Evolutionary conservation across 2,329 filamentous ascomycete genomes (phyloP), one percentile per base, ranked within the genome.

Genomic region (Clonostachys rhizophaga): DNA sequence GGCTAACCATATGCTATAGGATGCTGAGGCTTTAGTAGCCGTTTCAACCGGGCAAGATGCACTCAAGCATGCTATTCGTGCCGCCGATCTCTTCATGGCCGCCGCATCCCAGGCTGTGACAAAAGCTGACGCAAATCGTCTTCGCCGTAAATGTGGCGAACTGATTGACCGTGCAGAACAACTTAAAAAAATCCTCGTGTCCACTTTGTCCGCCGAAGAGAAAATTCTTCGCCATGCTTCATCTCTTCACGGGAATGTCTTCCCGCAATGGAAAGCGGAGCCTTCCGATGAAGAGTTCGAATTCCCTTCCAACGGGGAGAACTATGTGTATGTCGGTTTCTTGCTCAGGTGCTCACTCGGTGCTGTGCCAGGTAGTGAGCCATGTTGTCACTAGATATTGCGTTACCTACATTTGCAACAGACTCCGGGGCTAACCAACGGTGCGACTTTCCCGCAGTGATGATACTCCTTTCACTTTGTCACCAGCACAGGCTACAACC

Each of bases 81-180:
- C 87, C 5, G 87, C 84, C 18, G 90, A 96, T 62, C 71, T 87
- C 44, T 91, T 94, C 55, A 89, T 96, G 83, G 80, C 81, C 58
- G 89, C 89, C 3, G 71, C 89, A 46, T 75, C 73, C 49, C 71
- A 87, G 49, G 78, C 84, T 6, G 65, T 72, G n/a, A 74, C 69
- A 45, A 68, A 79, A n/a, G 63, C 67, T 5, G 86, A 95, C 48
- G 89, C 82, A 55, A 69, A 72, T 40, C 76, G 79, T n/a, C 68
- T 95, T 44, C 81, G 83, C 53, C 67, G 73, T 43, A 87, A 86
- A 68, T 89, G 85, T 65, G 76, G 83, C 56, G 76, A 84, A 44
- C 71, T 95, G 44, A 77, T 96, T 51, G 77, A 74, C 5, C 71
- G 77, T 50, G 91, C 89, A 4, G 91, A 96, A 65, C 74, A 71